Base-by-base conservation (phyloP, 2,329 filamentous ascomycete genomes). In the Fusarium oligoseptatum region DNA sequence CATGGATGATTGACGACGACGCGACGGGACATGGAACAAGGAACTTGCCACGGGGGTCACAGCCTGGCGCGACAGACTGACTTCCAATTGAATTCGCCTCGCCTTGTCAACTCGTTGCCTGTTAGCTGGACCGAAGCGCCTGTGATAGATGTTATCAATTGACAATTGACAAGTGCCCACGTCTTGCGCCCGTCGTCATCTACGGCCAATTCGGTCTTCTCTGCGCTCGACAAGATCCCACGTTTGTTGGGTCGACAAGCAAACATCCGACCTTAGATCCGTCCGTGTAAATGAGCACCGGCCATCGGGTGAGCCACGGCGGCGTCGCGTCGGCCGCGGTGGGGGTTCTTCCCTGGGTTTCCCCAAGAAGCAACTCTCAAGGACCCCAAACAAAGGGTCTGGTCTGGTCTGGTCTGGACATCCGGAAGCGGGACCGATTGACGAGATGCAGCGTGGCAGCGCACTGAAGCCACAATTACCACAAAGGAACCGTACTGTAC, bases 341-440 rank as follows among this genome's bases (percentile, higher is more conserved):
- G 65, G 64, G 68, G 65, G 48, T 17, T 36, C 63, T 58, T 72
- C 65, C 34, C 43, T 67, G 60, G 39, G 34, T 65, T 68, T 71
- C 63, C 60, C 55, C 64, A 71, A 68, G 36, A 29, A 72, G 70
- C 27, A 71, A 45, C 41, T 62, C 56, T 71, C 55, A 60, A 72
- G 48, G 64, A 50, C 63, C 64, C 66, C 65, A 76, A 76, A 74
- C 71, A 74, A 73, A 76, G 66, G 27, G 27, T 29, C 27, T 29
- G 27, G 27, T 29, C 27, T 29, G 27, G 27, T 29, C 27, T 29
- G 74, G 74, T 76, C 74, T 75, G 45, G 71, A 57, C 76, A 72
- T 75, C 74, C 70, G 64, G 74, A 71, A 74, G 76, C 66, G 74
- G 76, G 76, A 73, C 77, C 72, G 76, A 78, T 78, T 78, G 76